Conservation (phyloP, 2,329 filamentous ascomycete genomes). For the Polytolypa hystricis region DNA sequence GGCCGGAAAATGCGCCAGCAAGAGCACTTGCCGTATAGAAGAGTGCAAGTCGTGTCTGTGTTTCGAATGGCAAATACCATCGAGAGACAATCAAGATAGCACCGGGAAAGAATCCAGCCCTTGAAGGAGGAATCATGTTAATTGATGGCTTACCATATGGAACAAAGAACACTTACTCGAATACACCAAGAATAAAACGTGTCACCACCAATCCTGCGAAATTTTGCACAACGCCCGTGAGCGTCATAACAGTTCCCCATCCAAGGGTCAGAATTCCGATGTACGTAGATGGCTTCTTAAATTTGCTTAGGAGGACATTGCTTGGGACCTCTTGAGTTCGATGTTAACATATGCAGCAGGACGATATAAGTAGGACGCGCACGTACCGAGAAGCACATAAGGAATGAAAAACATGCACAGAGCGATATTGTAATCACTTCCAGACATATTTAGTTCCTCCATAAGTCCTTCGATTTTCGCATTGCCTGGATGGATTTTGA, state of each 20-base stretch:
- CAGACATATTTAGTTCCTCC: slow-evolving; percentile 51
- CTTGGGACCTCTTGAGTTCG: slow-evolving; percentile 29
- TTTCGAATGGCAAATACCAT: slow-evolving; percentile 72
- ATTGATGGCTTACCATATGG: neutral
- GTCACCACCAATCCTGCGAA: slow-evolving; percentile 27
- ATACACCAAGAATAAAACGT: slow-evolving; percentile 27
- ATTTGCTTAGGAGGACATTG: slow-evolving; percentile 16
- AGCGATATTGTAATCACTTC: slow-evolving; percentile 58
- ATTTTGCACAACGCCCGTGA: slow-evolving; percentile 28
- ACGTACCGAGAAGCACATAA: slow-evolving; percentile 62
- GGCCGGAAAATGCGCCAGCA: slow-evolving; percentile 73
- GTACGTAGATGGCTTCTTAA: slow-evolving; percentile 32
- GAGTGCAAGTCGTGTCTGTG: slow-evolving; percentile 67
- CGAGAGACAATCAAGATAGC: slow-evolving; percentile 73
- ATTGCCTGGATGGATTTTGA: slow-evolving; percentile 66
- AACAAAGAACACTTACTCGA: slow-evolving; percentile 21
- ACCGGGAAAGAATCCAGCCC: slow-evolving; percentile 50
- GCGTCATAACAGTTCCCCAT: slow-evolving; percentile 28
- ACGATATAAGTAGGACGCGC: slow-evolving; percentile 70
- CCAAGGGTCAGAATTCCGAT: slow-evolving; percentile 25
- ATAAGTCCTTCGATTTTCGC: slow-evolving; percentile 50
- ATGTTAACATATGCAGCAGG: slow-evolving; percentile 42
- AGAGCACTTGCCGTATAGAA: slow-evolving; percentile 78
- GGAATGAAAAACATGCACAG: slow-evolving; percentile 81
- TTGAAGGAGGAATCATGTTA: neutral